Base-by-base conservation (phyloP, 2,329 filamentous ascomycete species). In the Colletotrichum viniferum region DNA sequence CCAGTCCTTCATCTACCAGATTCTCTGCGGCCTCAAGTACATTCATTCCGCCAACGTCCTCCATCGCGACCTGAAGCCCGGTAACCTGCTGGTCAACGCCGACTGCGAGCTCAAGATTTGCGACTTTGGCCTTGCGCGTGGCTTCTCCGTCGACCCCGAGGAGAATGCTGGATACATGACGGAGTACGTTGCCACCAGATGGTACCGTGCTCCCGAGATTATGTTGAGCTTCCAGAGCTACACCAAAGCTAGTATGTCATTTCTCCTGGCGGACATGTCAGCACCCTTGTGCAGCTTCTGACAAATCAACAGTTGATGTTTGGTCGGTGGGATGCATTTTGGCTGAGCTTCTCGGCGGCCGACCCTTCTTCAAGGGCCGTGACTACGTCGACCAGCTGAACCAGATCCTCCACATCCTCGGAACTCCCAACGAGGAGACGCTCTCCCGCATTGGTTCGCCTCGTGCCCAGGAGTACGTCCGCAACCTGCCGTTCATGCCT, bases 201-300 rank as follows among this genome's bases (percentile, higher is more conserved):
- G 97, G 97, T 99, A 92, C 82, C 89, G 90, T 86, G 97, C 97
- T 5, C 97, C 97, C 7, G 97, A 99, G 86, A 99, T 99, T 81
- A 99, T 99, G 97, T 88, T 99, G 85, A 98, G 96, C 88, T 99
- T 99, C 92, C 96, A 98, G 87, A 98, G 96, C 88, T 99, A 99
- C 86, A 99, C 97, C 81, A 99, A 99, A 95, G 97, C 97, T 80
- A 99, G 97, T 98, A 92, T 73, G 96, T 96, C 10, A n/a, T 70
- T 28, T 14, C 56, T 24, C 32, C 21, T 36, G 63, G 34, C 70
- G 64, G 10, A 16, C 18, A 16, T 21, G 43, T 24, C 34, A 21
- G 5, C 24, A n/a, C n/a, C 36, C 21, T 12, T 21, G 28, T 18
- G 26, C 34, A 7, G 8, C 61, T 68, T 16, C 52, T 62, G 58